Evolutionary conservation across 2,329 filamentous ascomycete genomes (phyloP).

Genomic region (Ustilaginoidea virens): DNA sequence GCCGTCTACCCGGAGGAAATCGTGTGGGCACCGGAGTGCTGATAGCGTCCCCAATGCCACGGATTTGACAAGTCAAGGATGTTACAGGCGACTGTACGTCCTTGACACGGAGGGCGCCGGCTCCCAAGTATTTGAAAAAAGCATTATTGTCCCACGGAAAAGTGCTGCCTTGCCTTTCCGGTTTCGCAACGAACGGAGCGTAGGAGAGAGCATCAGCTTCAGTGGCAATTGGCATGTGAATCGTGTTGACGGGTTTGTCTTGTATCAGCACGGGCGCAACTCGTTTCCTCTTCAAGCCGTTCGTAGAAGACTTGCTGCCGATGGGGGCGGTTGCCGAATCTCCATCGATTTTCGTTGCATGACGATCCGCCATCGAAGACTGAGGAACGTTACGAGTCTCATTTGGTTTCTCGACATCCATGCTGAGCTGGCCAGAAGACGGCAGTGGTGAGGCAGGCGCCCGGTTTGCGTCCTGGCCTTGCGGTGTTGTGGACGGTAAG

Average conservation of each 20-base stretch:
- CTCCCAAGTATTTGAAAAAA: constrained; percentile 20
- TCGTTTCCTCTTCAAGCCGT: constrained; percentile 14
- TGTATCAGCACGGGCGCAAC: constrained; percentile 11
- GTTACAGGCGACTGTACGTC: constrained; percentile 10
- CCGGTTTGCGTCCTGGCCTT: no score
- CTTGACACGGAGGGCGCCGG: constrained; percentile 12
- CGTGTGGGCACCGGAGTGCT: constrained; percentile 9
- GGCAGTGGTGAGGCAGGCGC: no score
- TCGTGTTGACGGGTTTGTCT: constrained; percentile 1
- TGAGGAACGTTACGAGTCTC: no score
- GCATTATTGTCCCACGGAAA: constrained; percentile 9
- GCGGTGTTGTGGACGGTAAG: background rate
- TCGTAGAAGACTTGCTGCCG: constrained; percentile 7
- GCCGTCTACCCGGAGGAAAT: constrained; percentile 26
- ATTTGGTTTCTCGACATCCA: no score
- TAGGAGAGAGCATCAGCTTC: no score
- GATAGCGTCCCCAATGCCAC: constrained; percentile 13
- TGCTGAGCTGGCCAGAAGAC: no score
- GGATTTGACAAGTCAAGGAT: constrained; percentile 10
- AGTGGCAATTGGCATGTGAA: no score
- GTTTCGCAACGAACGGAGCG: no score
- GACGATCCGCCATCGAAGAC: no score
- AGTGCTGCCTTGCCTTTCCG: background rate
- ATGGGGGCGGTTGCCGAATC: background rate
- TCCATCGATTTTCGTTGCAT: no score